Evolutionary conservation across 192 early-diverging fungal species (phyloP).

Genomic region (Podila epicladia): DNA sequence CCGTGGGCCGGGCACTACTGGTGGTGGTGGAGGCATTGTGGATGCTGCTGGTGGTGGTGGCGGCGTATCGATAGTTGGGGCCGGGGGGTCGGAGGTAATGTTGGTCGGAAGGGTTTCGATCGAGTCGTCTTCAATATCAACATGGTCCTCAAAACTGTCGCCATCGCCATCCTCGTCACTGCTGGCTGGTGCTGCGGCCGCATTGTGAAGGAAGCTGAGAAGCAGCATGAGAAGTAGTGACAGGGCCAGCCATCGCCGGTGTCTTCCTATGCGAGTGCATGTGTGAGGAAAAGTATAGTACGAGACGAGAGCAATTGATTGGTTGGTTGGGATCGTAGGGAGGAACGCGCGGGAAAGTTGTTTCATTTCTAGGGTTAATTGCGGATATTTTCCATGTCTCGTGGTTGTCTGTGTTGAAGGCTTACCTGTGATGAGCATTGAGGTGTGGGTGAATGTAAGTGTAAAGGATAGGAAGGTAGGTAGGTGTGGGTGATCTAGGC

Average conservation of each 20-base stretch:
- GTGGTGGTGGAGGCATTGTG: neutral
- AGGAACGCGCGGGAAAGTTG: too few species aligned
- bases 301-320: too few species aligned
- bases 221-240: constrained; percentile 11
- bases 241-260: neutral
- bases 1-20: too few species aligned
- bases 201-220: constrained; percentile 4
- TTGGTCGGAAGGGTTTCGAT: constrained; percentile 1
- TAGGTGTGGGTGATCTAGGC: too few species aligned
- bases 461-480: too few species aligned
- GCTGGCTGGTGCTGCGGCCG: neutral
- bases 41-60: neutral
- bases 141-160: constrained; percentile 6
- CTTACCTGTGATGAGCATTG: too few species aligned
- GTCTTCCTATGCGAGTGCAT: neutral
- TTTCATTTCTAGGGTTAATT: too few species aligned
- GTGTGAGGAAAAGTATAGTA: too few species aligned
- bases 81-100: neutral
- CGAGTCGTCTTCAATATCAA: constrained; percentile 9
- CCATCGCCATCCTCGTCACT: constrained; percentile 1
- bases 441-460: too few species aligned
- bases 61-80: neutral
- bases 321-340: too few species aligned
- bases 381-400: too few species aligned
- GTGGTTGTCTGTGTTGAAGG: too few species aligned